These are phyloP conservation scores for Pseudevernia furfuracea DNA, from an alignment of 495 filamentous ascomycete genomes.

Conservation along the genomic window DNA sequence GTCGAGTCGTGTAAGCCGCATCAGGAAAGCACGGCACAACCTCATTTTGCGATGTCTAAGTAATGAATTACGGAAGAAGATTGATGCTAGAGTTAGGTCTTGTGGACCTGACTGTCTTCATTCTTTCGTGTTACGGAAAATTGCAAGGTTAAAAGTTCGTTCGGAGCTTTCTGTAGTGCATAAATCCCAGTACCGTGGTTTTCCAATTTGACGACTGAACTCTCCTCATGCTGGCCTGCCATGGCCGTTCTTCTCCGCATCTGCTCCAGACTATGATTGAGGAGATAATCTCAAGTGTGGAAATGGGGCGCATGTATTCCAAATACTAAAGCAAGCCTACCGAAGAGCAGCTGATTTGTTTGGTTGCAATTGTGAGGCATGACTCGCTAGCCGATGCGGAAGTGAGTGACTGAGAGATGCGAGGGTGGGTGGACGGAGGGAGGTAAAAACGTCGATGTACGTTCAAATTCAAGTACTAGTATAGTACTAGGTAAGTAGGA, in stretches of 20 bases:
- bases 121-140: not conserved
- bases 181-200: slow-evolving; percentile 12
- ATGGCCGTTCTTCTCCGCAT: not conserved
- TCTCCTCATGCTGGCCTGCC: not conserved
- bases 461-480: too few species aligned
- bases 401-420: not conserved
- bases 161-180: not conserved
- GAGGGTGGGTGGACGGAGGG: not conserved
- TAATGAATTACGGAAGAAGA: not conserved
- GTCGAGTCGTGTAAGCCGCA: not conserved
- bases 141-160: not conserved
- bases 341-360: not conserved
- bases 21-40: not conserved
- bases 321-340: not conserved
- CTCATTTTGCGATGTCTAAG: not conserved
- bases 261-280: not conserved
- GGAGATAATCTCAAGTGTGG: not conserved
- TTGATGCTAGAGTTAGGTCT: not conserved
- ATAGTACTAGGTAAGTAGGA: not conserved
- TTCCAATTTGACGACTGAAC: slow-evolving; percentile 3
- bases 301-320: not conserved
- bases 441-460: not conserved
- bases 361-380: not conserved
- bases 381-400: not conserved
- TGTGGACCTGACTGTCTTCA: not conserved